phyloP scores from a whole-genome alignment of 169 alveolate species.

The Plasmodium coatneyi region DNA sequence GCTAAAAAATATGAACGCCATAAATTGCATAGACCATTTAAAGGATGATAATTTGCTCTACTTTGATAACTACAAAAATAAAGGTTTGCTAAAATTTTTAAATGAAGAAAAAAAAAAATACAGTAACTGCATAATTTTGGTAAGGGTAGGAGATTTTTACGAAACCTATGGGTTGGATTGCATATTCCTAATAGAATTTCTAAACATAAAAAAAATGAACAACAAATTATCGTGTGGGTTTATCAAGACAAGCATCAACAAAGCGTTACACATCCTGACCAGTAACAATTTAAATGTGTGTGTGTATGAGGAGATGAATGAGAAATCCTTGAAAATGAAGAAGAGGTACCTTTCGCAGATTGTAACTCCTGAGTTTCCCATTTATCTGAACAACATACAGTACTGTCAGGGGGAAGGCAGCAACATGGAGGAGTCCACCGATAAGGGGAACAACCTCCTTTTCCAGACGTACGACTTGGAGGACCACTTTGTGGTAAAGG shows the following conservation, averaged over 20 bases:
- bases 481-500: slow-evolving; percentile 44
- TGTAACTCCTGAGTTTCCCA: slow-evolving; percentile 77
- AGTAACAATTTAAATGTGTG: slow-evolving; percentile 70
- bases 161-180: slow-evolving; percentile 85
- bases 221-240: slow-evolving; percentile 75
- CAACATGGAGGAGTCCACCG: not conserved
- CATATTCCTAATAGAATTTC: slow-evolving; percentile 78
- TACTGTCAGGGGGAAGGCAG: slow-evolving; percentile 4
- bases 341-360: slow-evolving; percentile 76
- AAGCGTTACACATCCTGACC: slow-evolving; percentile 59
- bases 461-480: slow-evolving; percentile 37
- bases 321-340: slow-evolving; percentile 48
- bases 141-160: slow-evolving; percentile 77
- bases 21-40: slow-evolving; percentile 65
- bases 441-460: not conserved
- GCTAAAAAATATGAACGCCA: slow-evolving; percentile 72
- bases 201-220: slow-evolving; percentile 73
- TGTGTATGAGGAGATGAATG: slow-evolving; percentile 75
- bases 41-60: slow-evolving; percentile 65
- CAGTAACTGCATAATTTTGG: slow-evolving; percentile 75
- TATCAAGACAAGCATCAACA: slow-evolving; percentile 69
- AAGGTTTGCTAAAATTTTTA: slow-evolving; percentile 75
- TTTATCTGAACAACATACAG: slow-evolving; percentile 74
- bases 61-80: slow-evolving; percentile 67
- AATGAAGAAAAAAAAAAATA: slow-evolving; percentile 76